Evolutionary conservation across 1,284 basidiomycete genomes (phyloP), one percentile per base, ranked within the genome.

Genomic region (Ganoderma lingzhi): DNA sequence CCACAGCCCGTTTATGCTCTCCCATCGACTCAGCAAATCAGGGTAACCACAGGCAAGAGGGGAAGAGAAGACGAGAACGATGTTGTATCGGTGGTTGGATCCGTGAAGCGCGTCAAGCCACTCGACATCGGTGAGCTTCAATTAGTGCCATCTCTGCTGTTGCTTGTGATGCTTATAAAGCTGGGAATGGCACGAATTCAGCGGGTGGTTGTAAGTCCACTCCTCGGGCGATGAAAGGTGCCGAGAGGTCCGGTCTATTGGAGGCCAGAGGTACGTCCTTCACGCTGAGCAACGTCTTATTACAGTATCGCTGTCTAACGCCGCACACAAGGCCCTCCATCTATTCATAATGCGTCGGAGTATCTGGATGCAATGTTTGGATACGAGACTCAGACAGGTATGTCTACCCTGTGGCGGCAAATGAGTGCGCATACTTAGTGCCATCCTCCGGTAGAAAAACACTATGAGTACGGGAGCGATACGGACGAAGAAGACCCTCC

Each of bases 381-480:
- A 23, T 61, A 44, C 23, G 37, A 6, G 9, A 42, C 10, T 23
- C 32, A 59, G 8, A 32, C 30, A 35, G 37, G 59, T 61, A 30
- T 12, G 41, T 44, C 28, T 42, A 2, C 45, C 9, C 45, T 61
- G 58, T 41, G 37, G 58, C 39, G 14, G 23, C 15, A 30, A 42
- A 6, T 23, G 59, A 10, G 23, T 42, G 4, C 9, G 37, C 14
- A 9, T 41, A 28, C 28, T 61, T n/a, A 42, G 6, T 6, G 37
- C 15, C 14, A 28, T 42, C 39, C 23, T 15, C 15, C 41, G 8
- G 4, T 23, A 61, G 59, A 35, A n/a, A 59, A 41, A 42, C 17
- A 42, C 15, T 39, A 61, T 6, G 59, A 61, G 14, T 61, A 30
- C 41, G 59, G 59, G 23, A 61, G 59, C 39, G 59, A 61, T 8